These are phyloP conservation scores for Elongisporangium anandrum DNA, from an alignment of 352 stramenopile species.

Conservation along the genomic window DNA sequence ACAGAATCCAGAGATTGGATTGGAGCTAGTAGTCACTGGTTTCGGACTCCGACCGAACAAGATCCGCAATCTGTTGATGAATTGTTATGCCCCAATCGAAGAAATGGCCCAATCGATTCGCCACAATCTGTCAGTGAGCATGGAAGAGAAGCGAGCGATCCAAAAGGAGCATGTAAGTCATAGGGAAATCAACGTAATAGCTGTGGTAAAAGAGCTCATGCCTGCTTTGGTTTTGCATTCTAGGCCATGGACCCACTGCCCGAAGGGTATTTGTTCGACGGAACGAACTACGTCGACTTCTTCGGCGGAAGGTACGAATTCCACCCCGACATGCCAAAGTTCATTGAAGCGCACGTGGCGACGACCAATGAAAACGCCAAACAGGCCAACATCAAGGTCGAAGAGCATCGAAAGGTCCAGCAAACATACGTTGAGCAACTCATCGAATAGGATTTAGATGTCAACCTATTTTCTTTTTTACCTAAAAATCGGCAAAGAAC, in stretches of 20 bases:
- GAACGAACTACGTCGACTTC: constrained; percentile 69
- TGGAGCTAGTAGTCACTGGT: constrained; percentile 51
- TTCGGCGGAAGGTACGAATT: constrained; percentile 71
- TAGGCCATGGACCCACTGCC: constrained; percentile 65
- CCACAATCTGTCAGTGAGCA: constrained; percentile 32
- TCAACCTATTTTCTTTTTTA: neutral
- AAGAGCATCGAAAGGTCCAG: constrained; percentile 43
- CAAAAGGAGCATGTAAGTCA: constrained; percentile 63
- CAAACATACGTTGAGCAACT: constrained; percentile 32
- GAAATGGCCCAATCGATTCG: constrained; percentile 27
- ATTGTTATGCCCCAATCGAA: constrained; percentile 51
- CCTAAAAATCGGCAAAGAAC: constrained; percentile 70
- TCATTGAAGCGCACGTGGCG: constrained; percentile 58
- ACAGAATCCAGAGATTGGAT: neutral
- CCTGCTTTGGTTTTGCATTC: neutral
- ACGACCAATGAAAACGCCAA: constrained; percentile 34
- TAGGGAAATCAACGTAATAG: too few relatives aligned
- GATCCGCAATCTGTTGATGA: constrained; percentile 47
- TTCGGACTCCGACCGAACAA: constrained; percentile 29
- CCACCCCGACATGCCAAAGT: constrained; percentile 60
- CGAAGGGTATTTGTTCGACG: constrained; percentile 68
- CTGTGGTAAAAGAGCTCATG: neutral
- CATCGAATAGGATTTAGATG: neutral
- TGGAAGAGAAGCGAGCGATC: constrained; percentile 66
- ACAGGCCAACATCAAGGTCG: constrained; percentile 40